These are phyloP conservation scores for Ophiognomonia clavigignenti-juglandacearum DNA, from an alignment of 2,329 filamentous ascomycete species.

Conservation along the genomic window DNA sequence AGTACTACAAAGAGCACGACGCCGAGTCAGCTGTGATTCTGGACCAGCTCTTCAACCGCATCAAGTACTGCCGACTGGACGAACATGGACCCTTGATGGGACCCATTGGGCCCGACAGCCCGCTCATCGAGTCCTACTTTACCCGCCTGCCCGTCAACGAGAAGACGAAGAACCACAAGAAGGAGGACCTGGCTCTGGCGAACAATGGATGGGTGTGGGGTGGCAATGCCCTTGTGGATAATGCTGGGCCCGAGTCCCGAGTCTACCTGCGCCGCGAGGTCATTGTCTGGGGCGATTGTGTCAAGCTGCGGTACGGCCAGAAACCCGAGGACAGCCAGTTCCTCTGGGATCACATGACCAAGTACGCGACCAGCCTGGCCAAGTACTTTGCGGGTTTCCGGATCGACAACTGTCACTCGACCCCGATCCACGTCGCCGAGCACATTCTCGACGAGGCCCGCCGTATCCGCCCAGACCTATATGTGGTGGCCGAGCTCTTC, in stretches of 20 bases:
- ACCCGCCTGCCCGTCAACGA: constrained; percentile 79
- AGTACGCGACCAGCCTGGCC: constrained; percentile 86
- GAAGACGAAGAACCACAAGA: constrained; percentile 69
- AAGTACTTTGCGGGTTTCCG: constrained; percentile 94
- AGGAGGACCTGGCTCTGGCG: constrained; percentile 73
- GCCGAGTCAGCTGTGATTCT: constrained; percentile 75
- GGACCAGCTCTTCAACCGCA: constrained; percentile 87
- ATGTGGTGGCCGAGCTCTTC: constrained; percentile 92
- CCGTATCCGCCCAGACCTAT: constrained; percentile 77
- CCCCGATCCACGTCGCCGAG: constrained; percentile 88
- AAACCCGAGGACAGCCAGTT: constrained; percentile 82
- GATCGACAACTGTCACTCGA: constrained; percentile 98
- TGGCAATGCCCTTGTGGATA: constrained; percentile 88
- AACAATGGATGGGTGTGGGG: constrained; percentile 99
- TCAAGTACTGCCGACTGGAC: constrained; percentile 93
- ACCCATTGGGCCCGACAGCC: constrained; percentile 68
- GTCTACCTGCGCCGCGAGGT: constrained; percentile 96
- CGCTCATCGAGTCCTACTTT: constrained; percentile 92
- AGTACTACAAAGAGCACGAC: constrained; percentile 91
- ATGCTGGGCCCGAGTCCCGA: constrained; percentile 81
- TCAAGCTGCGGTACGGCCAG: constrained; percentile 87
- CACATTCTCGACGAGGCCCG: constrained; percentile 94
- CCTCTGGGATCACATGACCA: constrained; percentile 93
- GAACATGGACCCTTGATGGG: constrained; percentile 85
- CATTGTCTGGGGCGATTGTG: constrained; percentile 97